Evolutionary conservation across 129 eudicot species (phyloP).

Genomic region (Arctium lappa): DNA sequence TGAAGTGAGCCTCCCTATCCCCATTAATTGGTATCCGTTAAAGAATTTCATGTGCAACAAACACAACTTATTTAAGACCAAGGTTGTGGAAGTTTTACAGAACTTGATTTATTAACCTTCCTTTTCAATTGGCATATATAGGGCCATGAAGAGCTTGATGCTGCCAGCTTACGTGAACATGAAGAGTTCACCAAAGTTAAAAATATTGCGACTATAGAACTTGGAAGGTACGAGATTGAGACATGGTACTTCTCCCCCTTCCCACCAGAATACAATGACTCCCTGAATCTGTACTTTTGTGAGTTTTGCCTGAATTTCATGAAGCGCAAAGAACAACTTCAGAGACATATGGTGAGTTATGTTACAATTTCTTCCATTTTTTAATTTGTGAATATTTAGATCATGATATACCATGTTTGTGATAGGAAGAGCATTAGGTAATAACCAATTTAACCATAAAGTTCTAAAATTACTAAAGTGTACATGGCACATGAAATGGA

Average conservation of each 20-base stretch:
- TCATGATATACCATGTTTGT: slow-evolving; percentile 1
- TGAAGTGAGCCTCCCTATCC: neutral
- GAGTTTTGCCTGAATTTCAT: slow-evolving; percentile 97
- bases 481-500: neutral
- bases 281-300: slow-evolving; percentile 85
- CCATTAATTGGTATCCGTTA: neutral
- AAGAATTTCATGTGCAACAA: neutral
- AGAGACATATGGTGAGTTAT: slow-evolving; percentile 86
- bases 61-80: neutral
- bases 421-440: neutral
- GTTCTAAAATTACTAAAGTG: neutral
- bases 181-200: slow-evolving; percentile 98
- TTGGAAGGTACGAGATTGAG: slow-evolving; percentile 96
- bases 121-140: slow-evolving; percentile 6
- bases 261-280: slow-evolving; percentile 96
- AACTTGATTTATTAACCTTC: neutral
- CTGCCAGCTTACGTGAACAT: slow-evolving; percentile 98
- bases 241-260: slow-evolving; percentile 99
- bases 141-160: slow-evolving; percentile 99
- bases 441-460: neutral
- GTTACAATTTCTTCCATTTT: neutral
- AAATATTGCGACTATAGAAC: slow-evolving; percentile 90
- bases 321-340: slow-evolving; percentile 96
- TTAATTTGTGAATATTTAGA: neutral
- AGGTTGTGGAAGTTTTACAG: neutral